Evolutionary conservation across 192 early-diverging fungal species (phyloP).

Genomic region (Jimgerdemannia flammicorona): DNA sequence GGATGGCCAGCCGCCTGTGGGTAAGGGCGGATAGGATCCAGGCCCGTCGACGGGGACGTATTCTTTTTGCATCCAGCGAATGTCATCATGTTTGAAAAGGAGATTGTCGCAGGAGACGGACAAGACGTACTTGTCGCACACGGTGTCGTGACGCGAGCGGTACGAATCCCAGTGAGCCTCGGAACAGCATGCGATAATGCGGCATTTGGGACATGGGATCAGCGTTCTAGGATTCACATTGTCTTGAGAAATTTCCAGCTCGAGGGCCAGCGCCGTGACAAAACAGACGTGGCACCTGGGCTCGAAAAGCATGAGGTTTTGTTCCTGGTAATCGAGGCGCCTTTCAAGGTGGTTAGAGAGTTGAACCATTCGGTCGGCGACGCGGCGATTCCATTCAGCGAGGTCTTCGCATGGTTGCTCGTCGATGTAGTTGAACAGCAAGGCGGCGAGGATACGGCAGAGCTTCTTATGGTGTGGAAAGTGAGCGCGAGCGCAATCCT

Average conservation of each 20-base stretch:
- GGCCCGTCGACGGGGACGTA: neutral
- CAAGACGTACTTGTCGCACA: neutral
- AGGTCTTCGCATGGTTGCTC: neutral
- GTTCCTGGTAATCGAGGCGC: neutral
- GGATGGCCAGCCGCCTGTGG: neutral
- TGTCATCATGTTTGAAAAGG: neutral
- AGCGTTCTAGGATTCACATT: neutral
- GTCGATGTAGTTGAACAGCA: neutral
- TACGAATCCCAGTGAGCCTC: neutral
- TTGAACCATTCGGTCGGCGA: neutral
- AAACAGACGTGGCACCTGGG: neutral
- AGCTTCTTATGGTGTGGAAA: neutral
- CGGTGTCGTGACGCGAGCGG: neutral
- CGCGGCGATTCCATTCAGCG: neutral
- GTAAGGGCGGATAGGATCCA: neutral
- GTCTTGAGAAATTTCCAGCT: neutral
- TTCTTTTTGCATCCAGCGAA: neutral
- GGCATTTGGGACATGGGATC: neutral
- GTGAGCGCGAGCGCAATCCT: neutral
- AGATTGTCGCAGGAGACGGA: neutral
- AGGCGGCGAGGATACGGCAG: neutral
- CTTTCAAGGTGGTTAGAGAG: neutral
- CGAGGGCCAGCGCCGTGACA: neutral
- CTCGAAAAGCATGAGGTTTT: neutral
- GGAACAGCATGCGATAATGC: neutral